Evolutionary conservation across 202 grass and related monocot genomes (phyloP), one percentile per base, ranked within the genome.

Genomic region (Zizania palustris): DNA sequence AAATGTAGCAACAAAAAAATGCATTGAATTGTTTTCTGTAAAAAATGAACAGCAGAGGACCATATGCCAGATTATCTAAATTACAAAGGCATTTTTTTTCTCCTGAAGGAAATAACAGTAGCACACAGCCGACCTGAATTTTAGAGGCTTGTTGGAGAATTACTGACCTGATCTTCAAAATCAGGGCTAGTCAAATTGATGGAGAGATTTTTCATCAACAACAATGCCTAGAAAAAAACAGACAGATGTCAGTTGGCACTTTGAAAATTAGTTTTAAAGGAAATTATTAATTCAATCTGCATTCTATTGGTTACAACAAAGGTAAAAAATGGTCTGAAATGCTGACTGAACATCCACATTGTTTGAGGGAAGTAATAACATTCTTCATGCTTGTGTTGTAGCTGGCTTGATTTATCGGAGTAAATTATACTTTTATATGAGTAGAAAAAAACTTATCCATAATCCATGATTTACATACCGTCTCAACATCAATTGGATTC

Each of bases 91-190:
- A 54, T 18, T 54, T 49, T 54, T 54, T 54, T 16, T 54, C 51
- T 18, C 8, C 7, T 54, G n/a, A 54, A 54, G 51, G n/a, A 54
- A 19, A 18, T 54, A 54, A 19, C 6, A 5, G 15, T 19, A 54
- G 7, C 19, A 54, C 51, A 54, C 51, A 54, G 51, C n/a, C 5
- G 55, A 82, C 46, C 34, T 22, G 39, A 48, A 75, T 50, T 68
- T n/a, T 15, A 41, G 48, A 22, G 46, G 60, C 69, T 82, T 74
- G 55, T 70, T 80, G 50, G 63, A 7, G 76, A 80, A 67, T 51
- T 61, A 80, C 92, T 95, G 89, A 95, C 96, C 87, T 99, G 92
- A 78, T 95, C 89, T 83, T 99, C 96, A 88, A 99, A 99, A 85
- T 90, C 85, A 68, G 96, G 92, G 86, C 85, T 95, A 19, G 80